A percentile compares a stretch with the other conserved stretches of the same genome.
Evolutionary conservation across 202 grass and related monocot genomes (phyloP).

Genomic region (Tripidium arundinaceum): DNA sequence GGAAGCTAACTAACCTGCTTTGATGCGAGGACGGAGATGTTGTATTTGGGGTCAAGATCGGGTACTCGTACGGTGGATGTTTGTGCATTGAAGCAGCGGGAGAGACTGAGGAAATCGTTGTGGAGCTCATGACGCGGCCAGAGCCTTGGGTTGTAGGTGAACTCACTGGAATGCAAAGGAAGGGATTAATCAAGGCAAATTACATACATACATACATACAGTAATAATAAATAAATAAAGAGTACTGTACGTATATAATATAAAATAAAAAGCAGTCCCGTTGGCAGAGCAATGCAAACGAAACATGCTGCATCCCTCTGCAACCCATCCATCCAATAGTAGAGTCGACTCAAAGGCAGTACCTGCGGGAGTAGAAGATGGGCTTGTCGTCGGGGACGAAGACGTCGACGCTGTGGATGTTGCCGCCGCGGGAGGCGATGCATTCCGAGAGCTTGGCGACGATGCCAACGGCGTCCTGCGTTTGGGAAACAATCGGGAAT

Average conservation of each 20-base stretch:
- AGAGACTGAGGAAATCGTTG: constrained; percentile 56
- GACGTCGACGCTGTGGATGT: constrained; percentile 90
- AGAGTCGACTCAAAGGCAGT: background rate
- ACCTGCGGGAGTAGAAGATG: constrained; percentile 82
- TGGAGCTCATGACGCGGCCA: constrained; percentile 64
- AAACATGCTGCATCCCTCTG: too few relatives aligned
- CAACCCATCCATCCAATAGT: too few relatives aligned
- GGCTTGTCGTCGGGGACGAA: constrained; percentile 75
- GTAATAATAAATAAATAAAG: too few relatives aligned
- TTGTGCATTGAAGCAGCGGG: constrained; percentile 57
- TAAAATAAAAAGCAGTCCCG: too few relatives aligned
- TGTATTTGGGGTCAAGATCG: constrained; percentile 82
- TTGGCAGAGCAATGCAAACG: too few relatives aligned
- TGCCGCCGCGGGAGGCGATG: constrained; percentile 83
- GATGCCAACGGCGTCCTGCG: constrained; percentile 71
- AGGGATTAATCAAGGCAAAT: too few relatives aligned
- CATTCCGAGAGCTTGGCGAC: constrained; percentile 75
- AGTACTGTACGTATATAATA: too few relatives aligned
- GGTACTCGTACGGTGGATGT: constrained; percentile 59
- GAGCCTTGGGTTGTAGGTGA: constrained; percentile 51
- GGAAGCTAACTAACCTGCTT: constrained; percentile 49
- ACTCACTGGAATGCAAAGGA: constrained; percentile 41
- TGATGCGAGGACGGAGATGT: constrained; percentile 80
- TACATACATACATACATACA: too few relatives aligned
- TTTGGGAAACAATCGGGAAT: too few relatives aligned